Evolutionary conservation across 768 basidiomycete species (phyloP), one percentile per base, ranked within the genome.

Genomic region (Hygrocybe coccinea): DNA sequence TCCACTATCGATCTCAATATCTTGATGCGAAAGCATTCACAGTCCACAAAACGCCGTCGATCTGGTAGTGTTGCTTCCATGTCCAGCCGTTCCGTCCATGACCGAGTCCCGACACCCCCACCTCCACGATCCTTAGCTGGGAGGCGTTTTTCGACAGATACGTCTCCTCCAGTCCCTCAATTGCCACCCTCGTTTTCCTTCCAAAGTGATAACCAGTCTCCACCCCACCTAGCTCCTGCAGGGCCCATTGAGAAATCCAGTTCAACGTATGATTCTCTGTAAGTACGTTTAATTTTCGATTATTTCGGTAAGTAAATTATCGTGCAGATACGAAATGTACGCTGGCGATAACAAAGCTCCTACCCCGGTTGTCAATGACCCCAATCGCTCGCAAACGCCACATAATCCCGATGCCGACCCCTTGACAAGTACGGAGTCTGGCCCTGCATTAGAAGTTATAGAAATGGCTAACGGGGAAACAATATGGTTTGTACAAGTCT

Each of bases 401-500:
- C 69, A 61, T 49, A 64, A 55, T 48, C 60, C 65, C 50, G 69
- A 66, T 57, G 69, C 63, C 38, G 69, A 70, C 50, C 39, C 56
- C 6, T 58, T 61, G 50, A 46, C 67, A 48, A 66, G 69, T 57
- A 62, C 80, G 49, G 82, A 79, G 52, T 62, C 76, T 38, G 78
- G 80, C 11, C 80, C 85, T 47, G 89, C 85, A 3, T 72, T 92
- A 29, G 88, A 93, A 69, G 79, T 92, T 43, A 77, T 92, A 53
- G 87, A 92, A 65, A 72, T 91, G 63, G 87, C 88, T n/a, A 91
- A 91, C 65, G 91, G 91, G 21, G 85, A 91, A 66, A 89, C 87
- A 7, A 84, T 93, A 57, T 93, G 91, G 91, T 89, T 22, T 45
- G 44, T 58, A 35, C 48, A 36, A 37, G 19, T 54, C 10, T 3